Percentiles rank a stretch among this genome's conserved stretches.
Conservation (phyloP, 169 alveolate species). For the Plasmodium knowlesi region DNA sequence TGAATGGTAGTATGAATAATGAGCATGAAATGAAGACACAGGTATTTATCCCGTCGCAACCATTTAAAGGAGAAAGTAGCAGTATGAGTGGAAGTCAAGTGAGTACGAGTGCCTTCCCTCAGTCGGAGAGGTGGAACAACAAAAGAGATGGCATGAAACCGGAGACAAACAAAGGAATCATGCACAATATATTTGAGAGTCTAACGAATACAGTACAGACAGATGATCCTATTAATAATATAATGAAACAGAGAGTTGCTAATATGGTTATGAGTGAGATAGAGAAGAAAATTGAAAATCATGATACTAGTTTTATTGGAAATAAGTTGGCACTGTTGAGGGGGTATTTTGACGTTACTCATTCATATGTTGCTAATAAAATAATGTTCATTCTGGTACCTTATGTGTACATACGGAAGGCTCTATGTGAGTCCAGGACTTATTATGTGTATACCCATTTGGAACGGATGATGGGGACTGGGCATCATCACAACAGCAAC, state of each 20-base stretch:
- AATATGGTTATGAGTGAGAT: slow-evolving; percentile 58
- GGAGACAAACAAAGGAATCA: slow-evolving; percentile 1
- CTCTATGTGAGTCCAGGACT: slow-evolving; percentile 64
- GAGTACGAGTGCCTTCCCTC: background rate
- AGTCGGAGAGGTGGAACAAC: background rate
- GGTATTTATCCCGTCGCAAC: background rate
- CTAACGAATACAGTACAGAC: slow-evolving; percentile 27
- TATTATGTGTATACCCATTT: slow-evolving; percentile 67
- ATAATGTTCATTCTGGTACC: slow-evolving; percentile 57
- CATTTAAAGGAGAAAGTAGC: slow-evolving; percentile 18
- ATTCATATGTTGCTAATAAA: slow-evolving; percentile 46
- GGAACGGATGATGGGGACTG: slow-evolving; percentile 32
- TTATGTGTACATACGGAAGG: slow-evolving; percentile 64
- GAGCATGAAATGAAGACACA: background rate
- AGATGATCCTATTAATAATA: slow-evolving; percentile 25
- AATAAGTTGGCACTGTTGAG: slow-evolving; percentile 38
- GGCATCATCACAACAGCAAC: background rate
- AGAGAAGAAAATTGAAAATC: slow-evolving; percentile 51
- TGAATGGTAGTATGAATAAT: background rate
- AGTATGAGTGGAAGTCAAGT: too few relatives aligned
- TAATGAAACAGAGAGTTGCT: slow-evolving; percentile 33
- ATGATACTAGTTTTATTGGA: slow-evolving; percentile 34
- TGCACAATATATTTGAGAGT: slow-evolving; percentile 44
- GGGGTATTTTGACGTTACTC: slow-evolving; percentile 58
- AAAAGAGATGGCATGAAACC: background rate